phyloP scores from a whole-genome alignment of 257 asterid genomes.

The Gardenia jasminoides region DNA sequence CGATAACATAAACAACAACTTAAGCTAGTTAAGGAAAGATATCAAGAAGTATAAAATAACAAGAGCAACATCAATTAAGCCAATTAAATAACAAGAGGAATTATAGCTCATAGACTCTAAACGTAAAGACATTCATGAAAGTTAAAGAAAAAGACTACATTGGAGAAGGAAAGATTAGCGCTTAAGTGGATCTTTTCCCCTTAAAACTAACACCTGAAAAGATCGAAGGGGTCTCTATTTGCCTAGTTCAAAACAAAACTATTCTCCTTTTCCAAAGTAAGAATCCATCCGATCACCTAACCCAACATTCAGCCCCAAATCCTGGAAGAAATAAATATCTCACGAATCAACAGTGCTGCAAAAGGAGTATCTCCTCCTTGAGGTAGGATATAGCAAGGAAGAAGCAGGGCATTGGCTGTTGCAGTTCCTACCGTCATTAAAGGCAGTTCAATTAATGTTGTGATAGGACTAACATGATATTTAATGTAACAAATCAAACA shows the following conservation, averaged over 20 bases:
- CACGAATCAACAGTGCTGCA: not conserved
- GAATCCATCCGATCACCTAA: not conserved
- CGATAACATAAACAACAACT: constrained; percentile 20
- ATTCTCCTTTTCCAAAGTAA: not conserved
- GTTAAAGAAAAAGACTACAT: not conserved
- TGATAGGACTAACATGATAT: not conserved
- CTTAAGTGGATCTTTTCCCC: not conserved
- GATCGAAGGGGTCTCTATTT: not conserved
- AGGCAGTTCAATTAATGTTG: not conserved
- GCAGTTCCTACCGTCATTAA: not conserved
- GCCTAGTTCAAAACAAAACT: not conserved
- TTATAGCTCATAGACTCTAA: not conserved
- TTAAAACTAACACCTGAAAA: not conserved
- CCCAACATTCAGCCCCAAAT: not conserved
- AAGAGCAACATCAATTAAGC: not conserved
- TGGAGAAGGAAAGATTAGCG: not conserved
- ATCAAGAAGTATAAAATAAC: not conserved
- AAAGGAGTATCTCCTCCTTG: not conserved
- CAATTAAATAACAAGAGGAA: not conserved
- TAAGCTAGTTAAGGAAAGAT: constrained; percentile 26
- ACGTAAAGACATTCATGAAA: too few species aligned
- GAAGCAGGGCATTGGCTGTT: not conserved
- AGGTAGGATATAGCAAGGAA: not conserved
- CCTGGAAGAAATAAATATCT: not conserved
- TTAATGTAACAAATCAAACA: not conserved